Evolutionary conservation across 305 asterid species (phyloP).

Genomic region (Plantago rigida): DNA sequence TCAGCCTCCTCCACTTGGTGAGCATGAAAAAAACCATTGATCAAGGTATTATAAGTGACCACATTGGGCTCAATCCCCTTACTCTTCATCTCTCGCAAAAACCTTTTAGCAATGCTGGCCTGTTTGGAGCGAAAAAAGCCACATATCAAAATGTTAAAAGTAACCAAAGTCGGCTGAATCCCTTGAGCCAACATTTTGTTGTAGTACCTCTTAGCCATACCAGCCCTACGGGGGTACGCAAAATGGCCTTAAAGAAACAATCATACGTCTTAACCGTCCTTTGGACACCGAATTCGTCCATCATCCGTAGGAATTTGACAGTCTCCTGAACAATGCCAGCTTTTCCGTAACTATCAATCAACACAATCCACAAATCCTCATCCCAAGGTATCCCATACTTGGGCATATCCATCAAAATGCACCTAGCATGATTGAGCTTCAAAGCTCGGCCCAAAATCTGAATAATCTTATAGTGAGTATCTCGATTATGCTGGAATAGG

Average conservation of each 20-base stretch:
- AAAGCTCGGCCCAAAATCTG: conserved; percentile 64
- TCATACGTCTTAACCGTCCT: conserved; percentile 57
- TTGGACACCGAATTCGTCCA: conserved; percentile 70
- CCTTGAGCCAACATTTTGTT: conserved; percentile 74
- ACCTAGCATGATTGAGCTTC: conserved; percentile 78
- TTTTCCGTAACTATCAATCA: conserved; percentile 74
- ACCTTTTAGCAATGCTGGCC: conserved; percentile 55
- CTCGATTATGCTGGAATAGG: conserved; percentile 49
- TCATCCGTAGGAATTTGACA: conserved; percentile 65
- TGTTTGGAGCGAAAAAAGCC: conserved; percentile 64
- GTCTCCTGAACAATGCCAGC: conserved; percentile 92
- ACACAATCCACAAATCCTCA: conserved; percentile 72
- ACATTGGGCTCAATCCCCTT: conserved; percentile 53
- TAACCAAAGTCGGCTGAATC: conserved; percentile 67
- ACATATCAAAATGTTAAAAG: conserved; percentile 68
- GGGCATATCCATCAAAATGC: conserved; percentile 77
- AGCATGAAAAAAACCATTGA: conserved; percentile 53
- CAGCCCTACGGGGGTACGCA: conserved; percentile 48
- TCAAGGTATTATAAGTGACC: conserved; percentile 70
- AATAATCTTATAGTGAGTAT: conserved; percentile 62
- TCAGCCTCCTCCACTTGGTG: conserved; percentile 71
- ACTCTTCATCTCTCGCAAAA: conserved; percentile 77
- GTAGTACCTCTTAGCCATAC: conserved; percentile 71
- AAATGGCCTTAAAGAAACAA: conserved; percentile 60
- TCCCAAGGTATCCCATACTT: conserved; percentile 76